Base-by-base conservation (phyloP, 2,329 filamentous ascomycete genomes). In the Trichoderma oligosporum region DNA sequence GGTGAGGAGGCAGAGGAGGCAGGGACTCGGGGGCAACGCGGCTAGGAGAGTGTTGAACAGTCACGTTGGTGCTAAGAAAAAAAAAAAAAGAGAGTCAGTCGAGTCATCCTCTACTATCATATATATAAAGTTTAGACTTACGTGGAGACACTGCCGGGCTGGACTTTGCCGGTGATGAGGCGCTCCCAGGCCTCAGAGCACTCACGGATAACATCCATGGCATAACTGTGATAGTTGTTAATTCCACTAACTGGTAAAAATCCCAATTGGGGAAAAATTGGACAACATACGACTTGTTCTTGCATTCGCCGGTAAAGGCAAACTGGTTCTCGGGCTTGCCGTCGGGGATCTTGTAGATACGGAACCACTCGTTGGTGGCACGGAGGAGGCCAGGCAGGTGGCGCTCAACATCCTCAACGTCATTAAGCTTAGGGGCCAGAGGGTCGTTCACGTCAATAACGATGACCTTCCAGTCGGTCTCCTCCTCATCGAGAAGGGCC, bases 271-370 rank as follows among this genome's bases (percentile, higher is more conserved):
- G 4, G 4, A 1, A 22, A n/a, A 2, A 9, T 1, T 18, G 8
- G 38, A 20, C 16, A 48, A 67, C 82, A 64, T 67, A 91, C 88
- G 88, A 91, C 86, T 92, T 96, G 87, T 99, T 99, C 88, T 99
- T 99, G 89, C 93, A 97, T 83, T 99, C 94, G 81, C 94, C 94
- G 60, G 92, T 97, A 83, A 99, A 99, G 70, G 94, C 94, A 73
- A 99, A 99, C 82, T 97, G 94, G 86, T 99, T 99, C 88, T 99
- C 94, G 70, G 93, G 92, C 91, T 99, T 99, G 83, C 94, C 94
- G 74, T 99, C 94, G 73, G 94, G 94, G 78, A 99, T 99, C 85
- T 99, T 99, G 88, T 99, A 99, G 85, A 99, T 99, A 77, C 94
- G 91, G 91, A 99, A 99, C 94, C 94, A 99, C 83, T 99, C 94